Evolutionary conservation across 345 rosid genomes (phyloP).

Genomic region (Excoecaria agallocha): DNA sequence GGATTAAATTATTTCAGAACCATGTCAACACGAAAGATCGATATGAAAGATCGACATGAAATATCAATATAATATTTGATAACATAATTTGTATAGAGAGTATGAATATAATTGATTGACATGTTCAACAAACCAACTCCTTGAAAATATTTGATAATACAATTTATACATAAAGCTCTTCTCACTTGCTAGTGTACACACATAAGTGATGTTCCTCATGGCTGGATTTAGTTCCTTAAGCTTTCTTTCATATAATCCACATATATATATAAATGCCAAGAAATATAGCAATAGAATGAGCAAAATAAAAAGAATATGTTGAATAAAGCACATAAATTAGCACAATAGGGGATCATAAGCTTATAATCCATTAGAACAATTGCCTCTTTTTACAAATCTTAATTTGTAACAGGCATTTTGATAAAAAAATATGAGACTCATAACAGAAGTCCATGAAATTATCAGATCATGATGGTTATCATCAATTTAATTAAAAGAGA

Average conservation of each 20-base stretch:
- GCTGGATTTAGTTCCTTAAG: constrained; percentile 81
- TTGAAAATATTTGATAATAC: no score
- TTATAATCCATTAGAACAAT: not conserved
- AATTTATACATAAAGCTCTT: no score
- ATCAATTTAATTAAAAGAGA: not conserved
- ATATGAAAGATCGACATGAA: no score
- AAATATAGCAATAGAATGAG: not conserved
- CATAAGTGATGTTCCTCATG: constrained; percentile 59
- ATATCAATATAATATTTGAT: no score
- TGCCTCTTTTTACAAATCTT: not conserved
- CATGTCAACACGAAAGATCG: no score
- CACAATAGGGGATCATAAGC: not conserved
- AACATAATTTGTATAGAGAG: no score
- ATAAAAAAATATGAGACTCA: not conserved
- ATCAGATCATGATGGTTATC: not conserved
- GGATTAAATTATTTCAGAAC: no score
- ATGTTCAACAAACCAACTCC: no score
- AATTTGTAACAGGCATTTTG: not conserved
- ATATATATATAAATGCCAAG: constrained; percentile 49
- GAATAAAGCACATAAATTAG: not conserved
- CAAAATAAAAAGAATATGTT: not conserved
- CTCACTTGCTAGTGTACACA: no score
- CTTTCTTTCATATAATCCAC: constrained; percentile 80
- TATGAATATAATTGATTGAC: no score
- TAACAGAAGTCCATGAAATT: not conserved